These are phyloP conservation scores for Xylaria sp. DNA, from an alignment of 2,329 filamentous ascomycete species.

Conservation along the genomic window DNA sequence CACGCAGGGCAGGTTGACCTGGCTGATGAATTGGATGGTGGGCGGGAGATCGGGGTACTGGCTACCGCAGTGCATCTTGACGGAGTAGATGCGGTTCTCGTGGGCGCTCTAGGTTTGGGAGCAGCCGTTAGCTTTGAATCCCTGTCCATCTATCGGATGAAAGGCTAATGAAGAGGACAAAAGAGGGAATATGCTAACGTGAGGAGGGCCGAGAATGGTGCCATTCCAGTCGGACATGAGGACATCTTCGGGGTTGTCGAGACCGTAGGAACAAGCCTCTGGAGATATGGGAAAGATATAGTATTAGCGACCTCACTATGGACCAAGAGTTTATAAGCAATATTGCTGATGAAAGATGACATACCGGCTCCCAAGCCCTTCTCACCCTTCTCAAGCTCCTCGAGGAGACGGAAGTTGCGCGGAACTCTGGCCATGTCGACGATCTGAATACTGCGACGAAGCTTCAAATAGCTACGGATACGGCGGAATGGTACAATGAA, in stretches of 20 bases:
- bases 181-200: conserved; percentile 55
- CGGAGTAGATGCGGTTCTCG: conserved; percentile 97
- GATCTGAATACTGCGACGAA: conserved; percentile 3
- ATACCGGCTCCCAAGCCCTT: conserved; percentile 88
- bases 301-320: neutral
- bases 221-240: conserved; percentile 99
- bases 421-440: conserved; percentile 62
- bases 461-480: neutral
- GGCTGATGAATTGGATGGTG: conserved; percentile 84
- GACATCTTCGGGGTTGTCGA: conserved; percentile 89
- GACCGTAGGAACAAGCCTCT: conserved; percentile 96
- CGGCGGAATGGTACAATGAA: neutral
- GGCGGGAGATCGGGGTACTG: conserved; percentile 87
- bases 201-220: conserved; percentile 92
- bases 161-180: neutral
- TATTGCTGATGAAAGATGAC: conserved; percentile 12
- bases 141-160: neutral
- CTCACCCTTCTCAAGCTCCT: conserved; percentile 98
- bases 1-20: conserved; percentile 95
- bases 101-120: conserved; percentile 67
- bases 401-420: conserved; percentile 90
- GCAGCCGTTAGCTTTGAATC: neutral
- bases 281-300: neutral
- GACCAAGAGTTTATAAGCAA: neutral
- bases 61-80: conserved; percentile 91